These are phyloP conservation scores for Tulasnella sp. DNA, from an alignment of 768 basidiomycete genomes.

Conservation along the genomic window DNA sequence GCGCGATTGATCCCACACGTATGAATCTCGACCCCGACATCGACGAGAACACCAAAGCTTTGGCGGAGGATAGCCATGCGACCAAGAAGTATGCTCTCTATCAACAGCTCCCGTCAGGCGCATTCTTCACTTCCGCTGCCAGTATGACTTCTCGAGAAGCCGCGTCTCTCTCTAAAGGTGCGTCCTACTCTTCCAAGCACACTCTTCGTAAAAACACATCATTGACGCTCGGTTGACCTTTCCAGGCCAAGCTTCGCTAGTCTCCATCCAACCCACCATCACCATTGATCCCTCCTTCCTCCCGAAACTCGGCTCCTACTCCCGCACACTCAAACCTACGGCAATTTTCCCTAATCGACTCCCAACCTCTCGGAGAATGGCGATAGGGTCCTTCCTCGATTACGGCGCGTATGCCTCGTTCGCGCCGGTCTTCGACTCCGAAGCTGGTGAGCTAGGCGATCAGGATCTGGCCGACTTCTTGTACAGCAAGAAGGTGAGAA, in stretches of 20 bases:
- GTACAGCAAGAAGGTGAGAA: constrained; percentile 37
- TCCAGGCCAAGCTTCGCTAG: constrained; percentile 47
- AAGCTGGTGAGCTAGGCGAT: constrained; percentile 59
- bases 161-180: constrained; percentile 13
- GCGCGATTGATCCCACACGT: constrained; percentile 35
- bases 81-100: constrained; percentile 58
- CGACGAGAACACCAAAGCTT: constrained; percentile 24
- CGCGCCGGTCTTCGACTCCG: constrained; percentile 69
- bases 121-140: constrained; percentile 60
- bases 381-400: constrained; percentile 58
- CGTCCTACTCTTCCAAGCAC: background rate
- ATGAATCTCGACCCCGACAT: constrained; percentile 24
- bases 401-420: constrained; percentile 68
- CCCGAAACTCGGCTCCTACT: constrained; percentile 50
- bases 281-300: constrained; percentile 30
- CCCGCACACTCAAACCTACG: constrained; percentile 22
- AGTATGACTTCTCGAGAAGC: constrained; percentile 22
- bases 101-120: constrained; percentile 64
- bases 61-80: constrained; percentile 5
- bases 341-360: constrained; percentile 1
- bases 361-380: constrained; percentile 40
- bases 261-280: constrained; percentile 51
- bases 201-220: background rate
- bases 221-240: constrained; percentile 9
- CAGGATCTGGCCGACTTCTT: constrained; percentile 48